Base-by-base conservation (phyloP, 2,329 filamentous ascomycete genomes). In the Chrysoporthe austroafricana region DNA sequence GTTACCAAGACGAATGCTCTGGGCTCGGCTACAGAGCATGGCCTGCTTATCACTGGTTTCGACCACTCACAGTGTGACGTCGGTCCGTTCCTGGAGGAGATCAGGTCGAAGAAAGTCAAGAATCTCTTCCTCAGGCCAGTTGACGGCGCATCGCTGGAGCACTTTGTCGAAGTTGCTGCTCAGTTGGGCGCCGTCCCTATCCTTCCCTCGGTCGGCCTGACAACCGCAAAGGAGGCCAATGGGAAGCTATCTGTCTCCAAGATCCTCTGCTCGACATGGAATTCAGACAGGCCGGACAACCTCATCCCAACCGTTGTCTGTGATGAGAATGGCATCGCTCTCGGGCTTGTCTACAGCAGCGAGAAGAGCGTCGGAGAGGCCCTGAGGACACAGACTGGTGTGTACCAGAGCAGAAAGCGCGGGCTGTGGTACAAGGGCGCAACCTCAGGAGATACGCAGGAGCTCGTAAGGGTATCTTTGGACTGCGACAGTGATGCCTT, bases 371-470 rank as follows among this genome's bases (percentile, higher is more conserved):
- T 99, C 44, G 84, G 89, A 9, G 95, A 97, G 81, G 95, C 95
- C 48, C 77, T 99, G 69, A 88, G 88, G 74, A 97, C 93, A 6
- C 83, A 85, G 73, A 84, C 83, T 0, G 94, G 96, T 43, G 95
- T 98, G 48, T 99, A 99, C 78, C 94, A 97, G 80, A 98, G 95
- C 82, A 87, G 96, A 63, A 98, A 97, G 83, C 88, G 96, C 57
- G 96, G 96, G 0, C 81, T 99, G 39, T 99, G 96, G 96, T 91
- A 97, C 79, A 99, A 99, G 82, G 96, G 96, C 6, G 92, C 94
- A 63, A 96, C 91, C 9, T 98, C 95, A 64, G 96, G 96, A 16
- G 94, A 98, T 77, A 93, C 92, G 14, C 96, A 99, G 79, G 90
- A 97, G 78, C 84, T 99, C 62, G 84, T 98, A 32, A 89, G 89